Conservation (phyloP, 2,329 filamentous ascomycete species). For the Cladobotryum protrusum region DNA sequence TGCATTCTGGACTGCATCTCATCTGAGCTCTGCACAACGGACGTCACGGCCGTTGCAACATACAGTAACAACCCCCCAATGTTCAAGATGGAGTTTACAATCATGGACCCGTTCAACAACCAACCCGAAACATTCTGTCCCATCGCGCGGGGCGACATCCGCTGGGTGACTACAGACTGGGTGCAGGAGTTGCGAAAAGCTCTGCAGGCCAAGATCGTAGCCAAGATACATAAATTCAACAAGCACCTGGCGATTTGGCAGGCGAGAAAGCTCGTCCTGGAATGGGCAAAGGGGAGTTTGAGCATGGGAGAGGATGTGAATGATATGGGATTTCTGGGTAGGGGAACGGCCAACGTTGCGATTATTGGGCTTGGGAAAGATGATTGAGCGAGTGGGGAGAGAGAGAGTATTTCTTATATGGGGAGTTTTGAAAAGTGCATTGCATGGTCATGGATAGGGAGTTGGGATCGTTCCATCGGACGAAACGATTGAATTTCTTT, state of each 20-base stretch:
- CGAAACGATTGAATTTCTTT: too few species aligned
- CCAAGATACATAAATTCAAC: slow-evolving; percentile 24
- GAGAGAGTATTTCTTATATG: too few species aligned
- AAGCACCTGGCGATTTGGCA: slow-evolving; percentile 28
- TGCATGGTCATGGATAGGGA: too few species aligned
- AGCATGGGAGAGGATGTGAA: slow-evolving; percentile 16
- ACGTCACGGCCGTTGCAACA: slow-evolving; percentile 20
- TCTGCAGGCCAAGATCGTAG: slow-evolving; percentile 19
- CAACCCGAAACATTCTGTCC: slow-evolving; percentile 19
- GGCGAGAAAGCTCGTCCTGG: slow-evolving; percentile 16
- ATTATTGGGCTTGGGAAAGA: slow-evolving; percentile 18
- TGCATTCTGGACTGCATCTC: slow-evolving; percentile 14
- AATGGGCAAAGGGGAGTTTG: slow-evolving; percentile 22
- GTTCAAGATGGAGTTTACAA: slow-evolving; percentile 23
- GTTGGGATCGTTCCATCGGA: too few species aligned
- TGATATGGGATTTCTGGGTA: slow-evolving; percentile 19
- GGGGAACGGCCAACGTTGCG: slow-evolving; percentile 15
- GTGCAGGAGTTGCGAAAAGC: slow-evolving; percentile 12
- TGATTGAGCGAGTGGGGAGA: background rate
- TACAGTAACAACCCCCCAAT: slow-evolving; percentile 23
- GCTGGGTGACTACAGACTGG: slow-evolving; percentile 21
- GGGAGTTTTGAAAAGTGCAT: too few species aligned
- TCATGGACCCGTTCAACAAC: slow-evolving; percentile 16
- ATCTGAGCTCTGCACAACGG: slow-evolving; percentile 13
- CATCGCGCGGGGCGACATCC: slow-evolving; percentile 21